Conservation (phyloP, 805 yeast species). For the Candida gorgasii region DNA sequence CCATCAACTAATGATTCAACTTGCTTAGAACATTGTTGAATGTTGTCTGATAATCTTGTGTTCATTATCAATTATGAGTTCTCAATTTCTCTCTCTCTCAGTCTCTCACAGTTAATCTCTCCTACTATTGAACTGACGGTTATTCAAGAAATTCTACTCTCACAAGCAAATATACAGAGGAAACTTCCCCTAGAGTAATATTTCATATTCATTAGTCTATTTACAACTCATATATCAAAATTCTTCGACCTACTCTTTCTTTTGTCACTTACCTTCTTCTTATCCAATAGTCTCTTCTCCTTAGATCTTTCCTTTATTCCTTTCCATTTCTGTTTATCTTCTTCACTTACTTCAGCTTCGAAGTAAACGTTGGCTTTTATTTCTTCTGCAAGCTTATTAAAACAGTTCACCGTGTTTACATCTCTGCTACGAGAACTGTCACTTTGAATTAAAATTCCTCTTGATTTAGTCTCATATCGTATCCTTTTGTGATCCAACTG, state of each 20-base stretch:
- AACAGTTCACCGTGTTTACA: conserved; percentile 57
- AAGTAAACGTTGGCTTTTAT: conserved; percentile 49
- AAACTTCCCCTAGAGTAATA: no score
- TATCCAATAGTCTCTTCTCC: conserved; percentile 33
- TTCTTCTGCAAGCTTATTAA: conserved; percentile 55
- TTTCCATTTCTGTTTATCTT: conserved; percentile 54
- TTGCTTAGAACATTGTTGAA: neutral
- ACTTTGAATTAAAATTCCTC: conserved; percentile 59
- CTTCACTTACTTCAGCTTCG: conserved; percentile 48
- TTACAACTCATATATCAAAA: conserved; percentile 28
- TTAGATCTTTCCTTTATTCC: conserved; percentile 30
- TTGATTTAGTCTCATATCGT: conserved; percentile 55
- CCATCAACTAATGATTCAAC: neutral
- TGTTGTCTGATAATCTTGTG: conserved; percentile 1
- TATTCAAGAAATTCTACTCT: no score
- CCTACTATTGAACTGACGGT: no score
- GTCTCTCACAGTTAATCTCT: no score
- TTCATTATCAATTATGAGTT: neutral
- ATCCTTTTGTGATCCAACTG: conserved; percentile 43
- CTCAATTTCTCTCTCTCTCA: neutral
- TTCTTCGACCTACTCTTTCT: conserved; percentile 36
- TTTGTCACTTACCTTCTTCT: conserved; percentile 41
- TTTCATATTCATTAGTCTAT: no score
- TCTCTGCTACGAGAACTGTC: conserved; percentile 62
- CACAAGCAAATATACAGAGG: no score